Evolutionary conservation across 208 protist species (phyloP).

Genomic region (Herpetomonas samuelpessoai): DNA sequence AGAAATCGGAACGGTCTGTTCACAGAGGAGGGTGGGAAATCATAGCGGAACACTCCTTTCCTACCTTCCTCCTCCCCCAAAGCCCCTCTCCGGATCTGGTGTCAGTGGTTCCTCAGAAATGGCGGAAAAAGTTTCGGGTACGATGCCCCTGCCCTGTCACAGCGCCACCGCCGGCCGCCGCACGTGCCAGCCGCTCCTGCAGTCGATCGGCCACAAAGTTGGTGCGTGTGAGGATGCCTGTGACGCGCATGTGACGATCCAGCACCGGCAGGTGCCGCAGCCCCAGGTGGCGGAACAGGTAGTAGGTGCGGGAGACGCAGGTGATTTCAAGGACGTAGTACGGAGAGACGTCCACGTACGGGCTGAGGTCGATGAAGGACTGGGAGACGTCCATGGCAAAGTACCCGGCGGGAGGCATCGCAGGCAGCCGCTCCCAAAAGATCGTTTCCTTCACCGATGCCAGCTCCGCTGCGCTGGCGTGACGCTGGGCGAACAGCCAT

Average conservation of each 20-base stretch:
- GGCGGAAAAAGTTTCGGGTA: too few species aligned
- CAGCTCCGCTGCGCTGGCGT: constrained; percentile 41
- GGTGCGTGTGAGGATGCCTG: constrained; percentile 79
- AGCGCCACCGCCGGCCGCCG: constrained; percentile 1
- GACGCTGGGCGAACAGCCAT: constrained; percentile 6
- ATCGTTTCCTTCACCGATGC: constrained; percentile 43
- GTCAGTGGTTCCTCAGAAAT: too few species aligned
- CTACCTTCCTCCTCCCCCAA: too few species aligned
- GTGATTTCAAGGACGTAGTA: constrained; percentile 57
- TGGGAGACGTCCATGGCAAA: constrained; percentile 19
- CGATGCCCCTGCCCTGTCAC: not conserved
- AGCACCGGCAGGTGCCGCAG: constrained; percentile 82
- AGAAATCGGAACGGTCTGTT: too few species aligned
- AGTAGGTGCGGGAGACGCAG: constrained; percentile 66
- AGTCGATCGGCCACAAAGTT: constrained; percentile 65
- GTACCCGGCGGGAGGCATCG: constrained; percentile 28
- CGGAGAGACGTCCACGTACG: constrained; percentile 61
- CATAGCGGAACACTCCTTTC: too few species aligned
- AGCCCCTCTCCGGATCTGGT: too few species aligned
- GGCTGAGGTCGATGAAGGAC: constrained; percentile 37
- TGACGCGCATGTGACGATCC: constrained; percentile 43
- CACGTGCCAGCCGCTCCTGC: constrained; percentile 32
- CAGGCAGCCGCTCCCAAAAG: constrained; percentile 48
- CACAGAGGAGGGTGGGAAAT: too few species aligned
- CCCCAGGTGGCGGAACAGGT: constrained; percentile 69